These are phyloP conservation scores for Cornus kousa DNA, from an alignment of 148 eudicot species.

Conservation along the genomic window DNA sequence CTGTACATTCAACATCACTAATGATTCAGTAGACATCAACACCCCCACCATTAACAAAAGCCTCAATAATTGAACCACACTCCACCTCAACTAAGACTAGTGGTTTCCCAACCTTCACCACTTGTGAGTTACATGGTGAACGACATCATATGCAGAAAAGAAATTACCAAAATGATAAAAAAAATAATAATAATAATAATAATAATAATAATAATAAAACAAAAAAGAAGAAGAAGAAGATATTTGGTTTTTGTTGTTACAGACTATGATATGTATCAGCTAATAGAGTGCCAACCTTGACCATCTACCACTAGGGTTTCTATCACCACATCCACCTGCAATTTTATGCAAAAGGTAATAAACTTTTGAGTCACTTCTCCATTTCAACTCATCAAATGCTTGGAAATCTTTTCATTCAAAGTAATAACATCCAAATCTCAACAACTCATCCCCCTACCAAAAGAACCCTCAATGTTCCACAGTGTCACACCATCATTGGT, in stretches of 20 bases:
- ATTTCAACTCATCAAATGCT: too few relatives aligned
- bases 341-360: neutral
- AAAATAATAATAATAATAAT: too few relatives aligned
- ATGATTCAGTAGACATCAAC: neutral
- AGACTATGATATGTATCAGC: neutral
- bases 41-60: neutral
- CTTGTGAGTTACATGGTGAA: neutral
- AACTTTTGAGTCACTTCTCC: neutral
- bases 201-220: too few relatives aligned
- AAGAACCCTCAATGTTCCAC: neutral
- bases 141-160: neutral
- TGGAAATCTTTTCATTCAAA: too few relatives aligned
- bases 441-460: too few relatives aligned
- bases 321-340: neutral
- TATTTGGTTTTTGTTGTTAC: too few relatives aligned
- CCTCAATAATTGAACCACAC: neutral
- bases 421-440: too few relatives aligned
- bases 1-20: neutral
- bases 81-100: neutral
- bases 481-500: slow-evolving; percentile 18
- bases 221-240: neutral
- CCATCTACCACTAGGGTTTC: neutral
- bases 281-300: neutral
- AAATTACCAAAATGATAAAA: neutral
- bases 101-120: neutral